These are phyloP conservation scores for Beauveria medogensis DNA, from an alignment of 2,329 filamentous ascomycete species.

Conservation along the genomic window DNA sequence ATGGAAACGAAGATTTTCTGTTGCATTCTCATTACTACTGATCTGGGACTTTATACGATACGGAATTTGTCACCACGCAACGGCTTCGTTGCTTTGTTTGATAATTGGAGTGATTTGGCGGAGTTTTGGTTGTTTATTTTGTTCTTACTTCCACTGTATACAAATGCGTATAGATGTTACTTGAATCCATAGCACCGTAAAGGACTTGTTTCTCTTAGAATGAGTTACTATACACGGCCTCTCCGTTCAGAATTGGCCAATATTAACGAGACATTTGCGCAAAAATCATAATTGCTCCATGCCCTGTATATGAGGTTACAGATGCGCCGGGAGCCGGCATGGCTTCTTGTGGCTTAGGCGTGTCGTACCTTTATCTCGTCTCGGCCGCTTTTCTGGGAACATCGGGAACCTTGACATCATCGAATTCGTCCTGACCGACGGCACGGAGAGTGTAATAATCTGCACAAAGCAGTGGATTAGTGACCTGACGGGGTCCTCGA, in stretches of 20 bases:
- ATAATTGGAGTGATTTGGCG: not conserved
- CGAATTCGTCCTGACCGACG: constrained; percentile 94
- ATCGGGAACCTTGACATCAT: constrained; percentile 86
- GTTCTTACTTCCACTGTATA: not conserved
- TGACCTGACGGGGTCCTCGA: not conserved
- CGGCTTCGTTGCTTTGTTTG: not conserved
- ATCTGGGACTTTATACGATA: not conserved
- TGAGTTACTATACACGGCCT: constrained; percentile 1
- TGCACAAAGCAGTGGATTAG: constrained; percentile 21
- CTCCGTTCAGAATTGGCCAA: not conserved
- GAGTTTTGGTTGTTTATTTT: constrained; percentile 9
- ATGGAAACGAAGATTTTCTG: constrained; percentile 13
- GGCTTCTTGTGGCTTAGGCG: not conserved
- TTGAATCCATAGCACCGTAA: not conserved
- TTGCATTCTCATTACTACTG: constrained; percentile 11
- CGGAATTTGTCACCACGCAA: not conserved
- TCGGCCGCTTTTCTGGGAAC: constrained; percentile 46
- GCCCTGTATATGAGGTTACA: not conserved
- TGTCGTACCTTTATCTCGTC: constrained; percentile 19
- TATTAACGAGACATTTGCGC: not conserved
- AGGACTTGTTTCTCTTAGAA: not conserved
- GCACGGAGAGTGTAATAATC: constrained; percentile 63
- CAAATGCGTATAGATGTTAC: not conserved
- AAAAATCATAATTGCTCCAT: not conserved
- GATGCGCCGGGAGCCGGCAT: not conserved